Percentiles rank a stretch among this genome's conserved stretches.
Conservation (phyloP, 2,329 filamentous ascomycete genomes). For the Trichoderma citrinoviride region DNA sequence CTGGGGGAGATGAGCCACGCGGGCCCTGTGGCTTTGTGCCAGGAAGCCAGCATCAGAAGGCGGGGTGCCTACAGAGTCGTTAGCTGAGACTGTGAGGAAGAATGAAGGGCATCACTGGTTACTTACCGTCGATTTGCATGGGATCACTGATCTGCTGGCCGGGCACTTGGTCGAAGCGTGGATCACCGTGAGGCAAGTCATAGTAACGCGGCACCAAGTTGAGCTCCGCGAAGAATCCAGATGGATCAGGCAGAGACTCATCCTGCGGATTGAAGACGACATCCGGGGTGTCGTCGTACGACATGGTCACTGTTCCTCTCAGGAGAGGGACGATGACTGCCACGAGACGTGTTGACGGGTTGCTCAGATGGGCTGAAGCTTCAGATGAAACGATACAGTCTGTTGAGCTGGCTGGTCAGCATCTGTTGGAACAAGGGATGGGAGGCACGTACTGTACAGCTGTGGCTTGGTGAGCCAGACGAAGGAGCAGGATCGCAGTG, state of each 20-base stretch:
- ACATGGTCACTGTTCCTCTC: neutral
- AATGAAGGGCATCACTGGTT: neutral
- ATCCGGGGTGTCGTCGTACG: neutral
- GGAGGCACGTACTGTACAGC: neutral
- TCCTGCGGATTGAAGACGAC: neutral
- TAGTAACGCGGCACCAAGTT: neutral
- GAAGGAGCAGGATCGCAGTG: neutral
- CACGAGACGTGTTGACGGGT: neutral
- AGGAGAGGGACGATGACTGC: neutral
- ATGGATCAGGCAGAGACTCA: neutral
- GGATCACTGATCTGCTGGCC: neutral
- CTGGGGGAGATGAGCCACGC: slow-evolving; percentile 7
- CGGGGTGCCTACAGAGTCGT: neutral
- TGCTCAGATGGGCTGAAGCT: neutral
- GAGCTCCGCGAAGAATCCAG: neutral
- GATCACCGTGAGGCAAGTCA: neutral
- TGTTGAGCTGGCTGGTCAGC: neutral
- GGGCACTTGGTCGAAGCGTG: neutral
- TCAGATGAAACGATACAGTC: neutral
- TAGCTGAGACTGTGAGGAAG: neutral
- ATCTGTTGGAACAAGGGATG: neutral
- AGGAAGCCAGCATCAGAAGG: neutral
- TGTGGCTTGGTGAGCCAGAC: too few relatives aligned
- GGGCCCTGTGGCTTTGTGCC: neutral
- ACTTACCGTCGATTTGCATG: neutral